A percentile compares a stretch with the other conserved stretches of the same genome.
Conservation (phyloP, 345 rosid genomes). For the Corymbia maculata region DNA sequence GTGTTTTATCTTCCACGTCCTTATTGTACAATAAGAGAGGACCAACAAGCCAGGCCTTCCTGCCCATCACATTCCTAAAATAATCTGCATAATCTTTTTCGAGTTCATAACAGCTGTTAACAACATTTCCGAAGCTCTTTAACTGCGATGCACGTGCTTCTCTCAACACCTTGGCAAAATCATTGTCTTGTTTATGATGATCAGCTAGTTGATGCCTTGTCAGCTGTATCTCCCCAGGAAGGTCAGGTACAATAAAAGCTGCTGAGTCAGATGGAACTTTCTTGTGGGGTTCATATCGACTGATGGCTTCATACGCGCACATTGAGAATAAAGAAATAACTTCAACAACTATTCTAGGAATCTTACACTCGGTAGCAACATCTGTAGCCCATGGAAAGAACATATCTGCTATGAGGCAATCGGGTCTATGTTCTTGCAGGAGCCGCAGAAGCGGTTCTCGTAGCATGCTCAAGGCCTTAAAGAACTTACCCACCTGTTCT, state of each 20-base stretch:
- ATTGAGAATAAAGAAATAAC: conserved; percentile 29
- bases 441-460: conserved; percentile 1
- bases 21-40: conserved; percentile 19
- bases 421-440: conserved; percentile 5
- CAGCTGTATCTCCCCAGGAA: conserved; percentile 19
- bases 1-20: neutral
- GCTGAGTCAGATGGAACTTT: conserved; percentile 15
- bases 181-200: neutral
- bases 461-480: neutral
- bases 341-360: conserved; percentile 27
- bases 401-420: conserved; percentile 29
- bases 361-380: conserved; percentile 7
- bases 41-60: conserved; percentile 39
- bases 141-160: neutral
- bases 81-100: conserved; percentile 31
- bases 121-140: conserved; percentile 17
- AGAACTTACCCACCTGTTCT: neutral
- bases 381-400: conserved; percentile 22
- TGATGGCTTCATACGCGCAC: neutral
- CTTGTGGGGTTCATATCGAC: conserved; percentile 14
- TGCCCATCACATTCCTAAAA: conserved; percentile 19
- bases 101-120: conserved; percentile 45
- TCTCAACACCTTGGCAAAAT: neutral
- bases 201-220: conserved; percentile 28
- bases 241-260: conserved; percentile 12